Evolutionary conservation across 371 early-diverging fungal species (phyloP), one percentile per base, ranked within the genome.

Genomic region (Lichtheimia corymbifera): DNA sequence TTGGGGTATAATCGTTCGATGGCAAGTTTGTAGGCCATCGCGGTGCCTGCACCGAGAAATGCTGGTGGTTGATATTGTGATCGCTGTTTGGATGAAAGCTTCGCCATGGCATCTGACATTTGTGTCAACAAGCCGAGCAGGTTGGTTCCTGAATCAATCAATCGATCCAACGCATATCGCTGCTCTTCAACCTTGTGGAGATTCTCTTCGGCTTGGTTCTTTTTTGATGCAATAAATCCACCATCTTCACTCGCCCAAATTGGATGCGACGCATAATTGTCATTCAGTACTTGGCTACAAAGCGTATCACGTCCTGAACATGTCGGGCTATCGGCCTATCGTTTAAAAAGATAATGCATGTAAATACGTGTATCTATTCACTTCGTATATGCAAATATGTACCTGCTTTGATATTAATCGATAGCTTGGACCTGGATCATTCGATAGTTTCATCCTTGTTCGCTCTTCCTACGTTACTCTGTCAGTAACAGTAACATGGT

Each of bases 181-280:
- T 99, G 99, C 67, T 99, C 99, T 74, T 99, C 99, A 68, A 92
- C 89, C 42, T 93, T 87, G 80, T 93, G 94, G 57, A 99, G 73
- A 4, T 90, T 88, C 68, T 99, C 99, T 72, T 99, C 99, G 66
- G 82, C 95, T 15, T 77, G 73, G 63, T 96, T 99, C 79, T 97
- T 97, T 66, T 95, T 93, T 69, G 93, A 92, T 47, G 93, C 89
- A 53, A 93, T 86, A 80, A 97, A 97, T 50, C 88, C 93, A 4
- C 90, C 90, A 50, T 96, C 97, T 75, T 99, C 99, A 56, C 94
- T 93, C 1, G 91, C 86, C 87, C 91, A 97, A 17, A 93, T 94
- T 0, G 99, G 99, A 77, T 95, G 95, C 0, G 95, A 93, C 1
- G 95, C 91, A 83, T 92, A 99, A 14, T 89, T 86, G 74, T 96